Evolutionary conservation across 2,329 filamentous ascomycete species (phyloP).

Genomic region (Paracamarosporium sp.): DNA sequence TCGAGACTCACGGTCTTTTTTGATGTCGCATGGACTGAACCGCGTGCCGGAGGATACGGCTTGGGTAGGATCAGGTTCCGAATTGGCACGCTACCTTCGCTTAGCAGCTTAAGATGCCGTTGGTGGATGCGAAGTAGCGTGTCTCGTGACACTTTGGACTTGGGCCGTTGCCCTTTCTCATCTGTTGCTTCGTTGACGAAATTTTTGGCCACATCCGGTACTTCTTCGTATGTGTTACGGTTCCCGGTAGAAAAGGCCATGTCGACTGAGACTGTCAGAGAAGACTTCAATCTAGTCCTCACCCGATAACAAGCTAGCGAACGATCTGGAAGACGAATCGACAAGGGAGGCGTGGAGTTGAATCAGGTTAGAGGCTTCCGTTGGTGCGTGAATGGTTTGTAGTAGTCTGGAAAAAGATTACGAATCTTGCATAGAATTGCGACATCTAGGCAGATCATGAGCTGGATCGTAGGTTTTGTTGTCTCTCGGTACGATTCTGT

Average conservation of each 20-base stretch:
- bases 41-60: conserved; percentile 26
- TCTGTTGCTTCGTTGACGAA: conserved; percentile 14
- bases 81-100: conserved; percentile 19
- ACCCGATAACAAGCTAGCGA: background rate
- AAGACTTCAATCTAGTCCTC: background rate
- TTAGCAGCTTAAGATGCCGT: conserved; percentile 19
- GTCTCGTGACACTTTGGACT: conserved; percentile 13
- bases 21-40: conserved; percentile 7
- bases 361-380: background rate
- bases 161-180: conserved; percentile 7
- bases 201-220: conserved; percentile 22
- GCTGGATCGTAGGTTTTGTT: conserved; percentile 5
- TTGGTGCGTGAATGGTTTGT: background rate
- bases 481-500: conserved; percentile 6
- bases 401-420: background rate
- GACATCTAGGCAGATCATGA: background rate
- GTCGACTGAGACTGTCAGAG: background rate
- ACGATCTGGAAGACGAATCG: background rate
- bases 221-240: conserved; percentile 28
- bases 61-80: conserved; percentile 24
- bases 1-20: conserved; percentile 3
- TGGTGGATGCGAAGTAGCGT: conserved; percentile 22
- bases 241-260: conserved; percentile 15
- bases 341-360: background rate
- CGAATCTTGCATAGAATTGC: conserved; percentile 3